These are phyloP conservation scores for Coriaria nepalensis DNA, from an alignment of 306 rosid species.

Conservation along the genomic window DNA sequence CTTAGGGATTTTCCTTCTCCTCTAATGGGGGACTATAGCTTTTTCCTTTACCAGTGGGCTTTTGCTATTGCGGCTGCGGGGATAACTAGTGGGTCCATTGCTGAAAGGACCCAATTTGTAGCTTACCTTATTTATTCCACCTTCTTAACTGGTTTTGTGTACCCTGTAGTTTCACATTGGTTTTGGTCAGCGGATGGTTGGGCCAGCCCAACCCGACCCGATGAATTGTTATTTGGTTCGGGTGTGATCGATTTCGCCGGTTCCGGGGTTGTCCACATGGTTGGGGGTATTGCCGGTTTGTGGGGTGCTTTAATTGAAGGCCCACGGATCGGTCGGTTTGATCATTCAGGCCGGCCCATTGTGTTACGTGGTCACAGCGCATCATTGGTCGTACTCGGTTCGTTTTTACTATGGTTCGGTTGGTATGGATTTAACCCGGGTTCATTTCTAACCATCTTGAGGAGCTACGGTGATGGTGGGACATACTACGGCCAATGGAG, in stretches of 20 bases:
- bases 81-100: conserved; percentile 77
- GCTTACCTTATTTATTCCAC: conserved; percentile 71
- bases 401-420: conserved; percentile 72
- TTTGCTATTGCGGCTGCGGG: conserved; percentile 77
- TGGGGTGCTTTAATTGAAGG: conserved; percentile 81
- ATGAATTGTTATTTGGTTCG: conserved; percentile 25
- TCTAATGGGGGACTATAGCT: conserved; percentile 34
- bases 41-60: conserved; percentile 83
- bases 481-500: conserved; percentile 74
- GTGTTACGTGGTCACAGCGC: conserved; percentile 59
- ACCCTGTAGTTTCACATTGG: conserved; percentile 70
- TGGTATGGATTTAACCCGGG: conserved; percentile 88
- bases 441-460: conserved; percentile 46
- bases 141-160: conserved; percentile 58
- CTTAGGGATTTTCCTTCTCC: conserved; percentile 24
- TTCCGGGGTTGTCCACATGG: conserved; percentile 72
- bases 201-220: conserved; percentile 37
- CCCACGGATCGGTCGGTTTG: conserved; percentile 68
- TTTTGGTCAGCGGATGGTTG: conserved; percentile 63
- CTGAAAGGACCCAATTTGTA: conserved; percentile 63
- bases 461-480: conserved; percentile 17
- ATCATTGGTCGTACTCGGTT: conserved; percentile 51
- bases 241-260: conserved; percentile 65
- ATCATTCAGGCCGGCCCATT: conserved; percentile 39
- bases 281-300: conserved; percentile 62